Base-by-base conservation (phyloP, 2,329 filamentous ascomycete species). In the Ceratocystiopsis sp. region DNA sequence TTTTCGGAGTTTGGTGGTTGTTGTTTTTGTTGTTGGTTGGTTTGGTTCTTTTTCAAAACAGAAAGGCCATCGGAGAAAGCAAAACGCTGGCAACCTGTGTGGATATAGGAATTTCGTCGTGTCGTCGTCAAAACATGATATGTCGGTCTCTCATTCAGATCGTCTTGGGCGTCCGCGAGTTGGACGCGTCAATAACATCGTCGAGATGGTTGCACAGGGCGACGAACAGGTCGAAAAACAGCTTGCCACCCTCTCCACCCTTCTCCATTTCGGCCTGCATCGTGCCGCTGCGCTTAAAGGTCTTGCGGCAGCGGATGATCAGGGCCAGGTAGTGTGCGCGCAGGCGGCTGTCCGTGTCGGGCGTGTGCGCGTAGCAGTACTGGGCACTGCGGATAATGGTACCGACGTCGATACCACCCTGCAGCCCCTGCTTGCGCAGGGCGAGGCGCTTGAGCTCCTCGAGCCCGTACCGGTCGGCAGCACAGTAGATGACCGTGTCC, bases 211-310 rank as follows among this genome's bases (percentile, higher is more conserved):
- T 95, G 72, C 85, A 93, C 80, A 95, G 84, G 57, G 87, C 87
- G 60, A 95, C 87, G 63, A 95, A 96, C 64, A 96, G 71, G 72
- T 95, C 87, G 68, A 96, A 96, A 73, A 91, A 95, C 67, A 95
- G 73, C 72, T 87, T 87, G 66, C 76, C 73, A 57, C 72, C 57
- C 51, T 56, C 55, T 53, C 67, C 86, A 61, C 87, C 86, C 63
- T 78, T 78, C 70, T 94, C 84, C 87, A 96, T 95, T 70, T 95
- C 87, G 68, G 83, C 80, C 74, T 95, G 87, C 86, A 95, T 93
- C 64, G 87, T 95, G 65, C 87, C 87, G 69, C 86, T 94, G 66
- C 83, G 79, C 80, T 94, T 95, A 65, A 96, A 95, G 57, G 85
- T 94, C 71, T 86, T 86, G 63, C 89, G 84, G 73, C 84, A 89